phyloP scores from a whole-genome alignment of 805 yeast genomes.

The Kluyveromyces lactis region DNA sequence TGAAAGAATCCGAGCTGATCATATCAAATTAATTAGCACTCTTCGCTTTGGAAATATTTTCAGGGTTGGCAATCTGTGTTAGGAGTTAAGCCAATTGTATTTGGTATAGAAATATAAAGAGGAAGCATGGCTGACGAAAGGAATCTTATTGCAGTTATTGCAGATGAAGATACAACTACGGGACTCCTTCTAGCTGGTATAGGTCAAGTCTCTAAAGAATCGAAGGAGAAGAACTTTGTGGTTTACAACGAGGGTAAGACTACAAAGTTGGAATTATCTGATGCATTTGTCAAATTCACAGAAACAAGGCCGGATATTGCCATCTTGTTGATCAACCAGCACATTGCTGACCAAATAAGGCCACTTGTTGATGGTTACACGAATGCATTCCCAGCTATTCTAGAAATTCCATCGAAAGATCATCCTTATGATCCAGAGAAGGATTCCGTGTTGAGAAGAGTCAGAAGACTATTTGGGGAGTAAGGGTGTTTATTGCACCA shows the following conservation, averaged over 20 bases:
- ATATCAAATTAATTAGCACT: no score
- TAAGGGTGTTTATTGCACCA: conserved; percentile 22
- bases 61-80: no score
- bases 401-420: conserved; percentile 96
- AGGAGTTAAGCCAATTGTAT: no score
- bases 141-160: conserved; percentile 83
- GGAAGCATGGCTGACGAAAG: conserved; percentile 43
- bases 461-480: conserved; percentile 91
- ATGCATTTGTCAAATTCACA: conserved; percentile 70
- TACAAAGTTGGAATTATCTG: conserved; percentile 62
- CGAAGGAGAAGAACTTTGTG: conserved; percentile 62
- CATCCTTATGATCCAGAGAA: conserved; percentile 98
- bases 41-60: no score
- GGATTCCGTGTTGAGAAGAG: conserved; percentile 91
- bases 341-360: conserved; percentile 85
- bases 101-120: no score
- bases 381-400: conserved; percentile 89
- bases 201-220: conserved; percentile 59
- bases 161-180: conserved; percentile 96
- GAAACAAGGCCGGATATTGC: conserved; percentile 80
- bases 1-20: no score
- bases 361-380: conserved; percentile 73
- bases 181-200: conserved; percentile 93
- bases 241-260: conserved; percentile 77
- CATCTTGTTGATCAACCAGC: conserved; percentile 86